Conservation (phyloP, 768 basidiomycete species). For the Gymnopilus dilepis region DNA sequence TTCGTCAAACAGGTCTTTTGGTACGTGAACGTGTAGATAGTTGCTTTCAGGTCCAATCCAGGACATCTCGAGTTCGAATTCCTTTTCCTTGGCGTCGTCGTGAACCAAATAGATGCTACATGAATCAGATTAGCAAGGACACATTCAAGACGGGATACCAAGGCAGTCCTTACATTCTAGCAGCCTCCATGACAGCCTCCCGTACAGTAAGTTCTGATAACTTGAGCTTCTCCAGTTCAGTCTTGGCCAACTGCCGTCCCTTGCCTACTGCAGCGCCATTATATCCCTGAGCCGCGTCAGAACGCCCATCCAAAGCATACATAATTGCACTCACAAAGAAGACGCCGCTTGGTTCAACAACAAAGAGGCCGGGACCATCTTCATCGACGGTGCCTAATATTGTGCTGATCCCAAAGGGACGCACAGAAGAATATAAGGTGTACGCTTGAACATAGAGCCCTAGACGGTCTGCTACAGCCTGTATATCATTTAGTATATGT, state of each 20-base stretch:
- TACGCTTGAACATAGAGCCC: slow-evolving; percentile 93
- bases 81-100: slow-evolving; percentile 97
- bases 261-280: slow-evolving; percentile 97
- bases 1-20: slow-evolving; percentile 81
- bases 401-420: slow-evolving; percentile 95
- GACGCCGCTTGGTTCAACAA: slow-evolving; percentile 94
- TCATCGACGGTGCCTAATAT: slow-evolving; percentile 91
- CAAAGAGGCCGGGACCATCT: slow-evolving; percentile 82
- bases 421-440: slow-evolving; percentile 96
- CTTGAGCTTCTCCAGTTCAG: slow-evolving; percentile 96
- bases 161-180: slow-evolving; percentile 80
- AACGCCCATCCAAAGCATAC: not conserved
- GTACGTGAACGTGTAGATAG: slow-evolving; percentile 81
- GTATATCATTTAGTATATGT: not conserved
- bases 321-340: slow-evolving; percentile 66
- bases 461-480: slow-evolving; percentile 70
- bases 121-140: not conserved
- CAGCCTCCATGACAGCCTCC: slow-evolving; percentile 92
- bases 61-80: slow-evolving; percentile 97
- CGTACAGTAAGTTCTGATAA: slow-evolving; percentile 77
- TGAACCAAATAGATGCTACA: slow-evolving; percentile 94
- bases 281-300: slow-evolving; percentile 69
- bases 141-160: not conserved
- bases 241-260: slow-evolving; percentile 97
- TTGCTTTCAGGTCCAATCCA: slow-evolving; percentile 92